Base-by-base conservation (phyloP, 768 basidiomycete genomes). In the Exsudoporus frostii region DNA sequence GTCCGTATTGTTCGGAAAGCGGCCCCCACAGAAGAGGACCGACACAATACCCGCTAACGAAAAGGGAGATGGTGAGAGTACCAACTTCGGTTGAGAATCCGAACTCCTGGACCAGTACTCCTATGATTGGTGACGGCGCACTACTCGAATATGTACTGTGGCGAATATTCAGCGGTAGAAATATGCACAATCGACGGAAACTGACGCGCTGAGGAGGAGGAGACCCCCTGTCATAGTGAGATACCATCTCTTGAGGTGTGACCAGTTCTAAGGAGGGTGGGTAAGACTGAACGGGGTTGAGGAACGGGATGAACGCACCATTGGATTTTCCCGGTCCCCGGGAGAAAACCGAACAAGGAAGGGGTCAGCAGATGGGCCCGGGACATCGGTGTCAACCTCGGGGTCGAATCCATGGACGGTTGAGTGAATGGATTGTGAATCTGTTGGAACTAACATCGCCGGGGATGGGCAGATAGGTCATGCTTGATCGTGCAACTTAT, bases 31-130 rank as follows among this genome's bases (percentile, higher is more conserved):
- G 42, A 7, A 84, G 65, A 3, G 84, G 84, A 0, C 85, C 85
- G 20, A 85, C 74, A 55, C 79, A 82, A 59, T 84, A 86, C n/a
- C 85, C 85, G n/a, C 75, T 75, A 14, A 87, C 78, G 64, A 86
- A 87, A 5, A 87, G 74, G 2, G 85, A 79, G 30, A 86, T 74
- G 0, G 78, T 79, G 43, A 86, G 73, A 9, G 74, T 76, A 6
- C 72, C 82, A 24, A 83, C 74, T 62, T 80, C 82, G 29, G 69
- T 19, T 6, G 78, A 76, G 62, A 86, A 74, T 10, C 70, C 56
- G 55, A 84, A 84, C 32, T 80, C 65, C 8, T 73, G 50, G 56
- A 72, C 73, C 34, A 87, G 61, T 17, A 73, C 61, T 2, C 68
- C 64, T 29, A 79, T 67, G 50, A 83, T 72, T 6, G 79, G 76